A percentile compares a stretch with the other conserved stretches of the same genome.
Conservation (phyloP, 139 green algal genomes). For the Deuterostichococcus epilithicus region DNA sequence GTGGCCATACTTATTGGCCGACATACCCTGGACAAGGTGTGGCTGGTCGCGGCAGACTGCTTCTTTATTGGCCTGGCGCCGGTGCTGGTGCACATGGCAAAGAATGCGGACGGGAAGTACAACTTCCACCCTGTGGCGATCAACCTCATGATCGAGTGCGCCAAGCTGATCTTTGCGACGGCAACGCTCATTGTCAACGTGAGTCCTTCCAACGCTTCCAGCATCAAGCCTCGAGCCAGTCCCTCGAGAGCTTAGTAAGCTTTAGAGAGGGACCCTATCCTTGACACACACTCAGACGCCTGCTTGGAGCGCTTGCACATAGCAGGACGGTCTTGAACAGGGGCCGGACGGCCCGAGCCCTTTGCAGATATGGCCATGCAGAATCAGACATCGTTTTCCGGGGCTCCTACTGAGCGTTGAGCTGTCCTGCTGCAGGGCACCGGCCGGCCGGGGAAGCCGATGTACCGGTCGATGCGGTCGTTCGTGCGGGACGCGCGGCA, state of each 20-base stretch:
- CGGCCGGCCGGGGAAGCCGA: constrained; percentile 56
- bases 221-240: too few relatives aligned
- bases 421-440: constrained; percentile 50
- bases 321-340: too few relatives aligned
- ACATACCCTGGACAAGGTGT: too few relatives aligned
- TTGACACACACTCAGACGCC: too few relatives aligned
- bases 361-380: too few relatives aligned
- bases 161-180: constrained; percentile 85
- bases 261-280: too few relatives aligned
- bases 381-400: too few relatives aligned
- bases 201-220: constrained; percentile 1
- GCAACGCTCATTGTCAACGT: constrained; percentile 72
- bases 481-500: constrained; percentile 67
- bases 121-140: constrained; percentile 85
- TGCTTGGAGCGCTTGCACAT: too few relatives aligned
- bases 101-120: constrained; percentile 80
- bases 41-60: constrained; percentile 77
- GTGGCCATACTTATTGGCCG: too few relatives aligned
- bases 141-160: constrained; percentile 89
- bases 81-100: constrained; percentile 93
- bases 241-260: too few relatives aligned
- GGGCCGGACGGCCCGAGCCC: too few relatives aligned
- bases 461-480: constrained; percentile 53
- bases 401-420: too few relatives aligned
- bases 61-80: constrained; percentile 84